phyloP scores from a whole-genome alignment of 352 stramenopile species.

The Globisporangium megalacanthum region DNA sequence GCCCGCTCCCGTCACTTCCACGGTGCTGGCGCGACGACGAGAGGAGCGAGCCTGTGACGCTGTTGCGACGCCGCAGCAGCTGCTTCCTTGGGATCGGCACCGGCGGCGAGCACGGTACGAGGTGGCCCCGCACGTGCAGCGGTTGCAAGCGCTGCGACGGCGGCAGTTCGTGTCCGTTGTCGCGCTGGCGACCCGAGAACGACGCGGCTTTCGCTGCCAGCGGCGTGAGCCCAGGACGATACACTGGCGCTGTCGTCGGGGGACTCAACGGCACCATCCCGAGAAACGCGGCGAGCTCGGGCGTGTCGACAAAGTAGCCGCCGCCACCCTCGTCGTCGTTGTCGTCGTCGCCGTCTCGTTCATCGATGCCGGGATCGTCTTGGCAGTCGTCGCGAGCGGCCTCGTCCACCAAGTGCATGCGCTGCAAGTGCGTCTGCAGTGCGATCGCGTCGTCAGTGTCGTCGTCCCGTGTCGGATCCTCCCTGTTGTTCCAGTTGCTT shows the following conservation, averaged over 20 bases:
- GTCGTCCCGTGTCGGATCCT: not conserved
- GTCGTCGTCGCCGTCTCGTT: not conserved
- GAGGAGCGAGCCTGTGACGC: slow-evolving; percentile 12
- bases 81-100: slow-evolving; percentile 18
- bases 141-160: not conserved
- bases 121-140: not conserved
- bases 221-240: not conserved
- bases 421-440: slow-evolving; percentile 1
- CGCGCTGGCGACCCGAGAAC: slow-evolving; percentile 7
- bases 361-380: not conserved
- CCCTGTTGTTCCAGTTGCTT: not conserved
- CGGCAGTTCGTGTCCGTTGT: slow-evolving; percentile 1
- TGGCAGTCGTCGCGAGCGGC: slow-evolving; percentile 1
- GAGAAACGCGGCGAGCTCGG: slow-evolving; percentile 13
- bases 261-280: not conserved
- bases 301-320: slow-evolving; percentile 10
- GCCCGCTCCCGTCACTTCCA: not conserved
- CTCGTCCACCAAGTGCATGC: not conserved
- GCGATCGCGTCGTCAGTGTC: not conserved
- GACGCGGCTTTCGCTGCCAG: slow-evolving; percentile 10
- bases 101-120: slow-evolving; percentile 16
- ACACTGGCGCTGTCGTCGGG: not conserved
- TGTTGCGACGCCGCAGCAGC: slow-evolving; percentile 9
- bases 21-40: not conserved
- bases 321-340: not conserved